A percentile compares a stretch with the other conserved stretches of the same genome.
These are phyloP conservation scores for Tirmania nivea DNA, from an alignment of 495 filamentous ascomycete genomes.

Conservation along the genomic window DNA sequence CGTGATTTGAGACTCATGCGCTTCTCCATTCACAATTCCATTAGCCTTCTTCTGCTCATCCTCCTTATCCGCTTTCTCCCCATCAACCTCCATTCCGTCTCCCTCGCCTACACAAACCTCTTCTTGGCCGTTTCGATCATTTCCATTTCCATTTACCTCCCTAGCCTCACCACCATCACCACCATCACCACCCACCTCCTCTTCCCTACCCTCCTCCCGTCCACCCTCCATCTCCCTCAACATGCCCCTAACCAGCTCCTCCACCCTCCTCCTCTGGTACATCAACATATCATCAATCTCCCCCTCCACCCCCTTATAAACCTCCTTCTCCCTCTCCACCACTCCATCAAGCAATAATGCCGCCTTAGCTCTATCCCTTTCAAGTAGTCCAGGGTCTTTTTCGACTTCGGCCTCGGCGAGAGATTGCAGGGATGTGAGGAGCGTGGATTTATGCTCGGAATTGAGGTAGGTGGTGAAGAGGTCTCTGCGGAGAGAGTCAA, in stretches of 20 bases:
- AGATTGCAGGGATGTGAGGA: conserved; percentile 31
- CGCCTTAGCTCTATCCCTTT: conserved; percentile 43
- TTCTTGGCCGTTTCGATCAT: too few species aligned
- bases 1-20: too few species aligned
- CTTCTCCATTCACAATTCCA: too few species aligned
- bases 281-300: conserved; percentile 33
- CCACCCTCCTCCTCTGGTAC: conserved; percentile 10
- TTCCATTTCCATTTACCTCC: too few species aligned
- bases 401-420: conserved; percentile 44
- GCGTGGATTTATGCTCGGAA: conserved; percentile 23
- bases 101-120: neutral
- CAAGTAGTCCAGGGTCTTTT: conserved; percentile 39
- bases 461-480: conserved; percentile 42
- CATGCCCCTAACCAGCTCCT: conserved; percentile 9
- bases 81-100: neutral
- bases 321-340: conserved; percentile 36
- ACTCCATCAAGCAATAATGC: conserved; percentile 47
- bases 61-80: neutral
- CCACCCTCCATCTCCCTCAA: conserved; percentile 11
- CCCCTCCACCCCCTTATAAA: conserved; percentile 38
- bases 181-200: neutral
- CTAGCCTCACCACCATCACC: neutral
- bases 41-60: neutral
- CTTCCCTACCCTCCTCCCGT: neutral
- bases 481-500: conserved; percentile 42